Evolutionary conservation across 208 protist genomes (phyloP).

Genomic region (Porcisia deanei): DNA sequence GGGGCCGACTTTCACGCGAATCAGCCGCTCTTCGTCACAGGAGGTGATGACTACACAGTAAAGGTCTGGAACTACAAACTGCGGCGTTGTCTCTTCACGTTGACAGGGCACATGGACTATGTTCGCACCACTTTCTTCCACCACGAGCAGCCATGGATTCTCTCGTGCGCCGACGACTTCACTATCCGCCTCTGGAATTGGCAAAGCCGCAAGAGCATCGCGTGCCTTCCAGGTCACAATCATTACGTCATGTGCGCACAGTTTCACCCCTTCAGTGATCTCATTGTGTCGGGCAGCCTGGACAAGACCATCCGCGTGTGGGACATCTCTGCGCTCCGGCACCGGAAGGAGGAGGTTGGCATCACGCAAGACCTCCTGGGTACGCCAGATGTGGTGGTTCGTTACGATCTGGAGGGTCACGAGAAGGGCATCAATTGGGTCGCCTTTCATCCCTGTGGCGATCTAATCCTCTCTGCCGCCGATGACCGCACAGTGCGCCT

Average conservation of each 20-base stretch:
- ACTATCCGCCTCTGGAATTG: conserved; percentile 99
- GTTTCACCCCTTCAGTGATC: conserved; percentile 95
- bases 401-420: conserved; percentile 98
- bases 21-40: conserved; percentile 99
- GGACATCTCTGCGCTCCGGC: conserved; percentile 96
- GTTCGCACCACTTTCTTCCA: conserved; percentile 99
- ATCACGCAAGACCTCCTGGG: conserved; percentile 95
- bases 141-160: conserved; percentile 96
- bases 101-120: conserved; percentile 99
- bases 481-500: conserved; percentile 98
- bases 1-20: conserved; percentile 98
- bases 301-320: conserved; percentile 99
- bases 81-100: conserved; percentile 97
- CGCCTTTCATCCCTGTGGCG: conserved; percentile 96
- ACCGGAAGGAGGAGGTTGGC: conserved; percentile 59
- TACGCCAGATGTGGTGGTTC: conserved; percentile 91
- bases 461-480: conserved; percentile 94
- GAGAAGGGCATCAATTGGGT: conserved; percentile 99
- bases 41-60: conserved; percentile 99
- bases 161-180: conserved; percentile 98
- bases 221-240: conserved; percentile 95
- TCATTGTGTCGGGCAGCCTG: conserved; percentile 98
- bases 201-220: conserved; percentile 95
- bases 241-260: conserved; percentile 99
- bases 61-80: conserved; percentile 99